Base-by-base conservation (phyloP, 371 early-diverging fungal species). In the Mucor lusitanicus region DNA sequence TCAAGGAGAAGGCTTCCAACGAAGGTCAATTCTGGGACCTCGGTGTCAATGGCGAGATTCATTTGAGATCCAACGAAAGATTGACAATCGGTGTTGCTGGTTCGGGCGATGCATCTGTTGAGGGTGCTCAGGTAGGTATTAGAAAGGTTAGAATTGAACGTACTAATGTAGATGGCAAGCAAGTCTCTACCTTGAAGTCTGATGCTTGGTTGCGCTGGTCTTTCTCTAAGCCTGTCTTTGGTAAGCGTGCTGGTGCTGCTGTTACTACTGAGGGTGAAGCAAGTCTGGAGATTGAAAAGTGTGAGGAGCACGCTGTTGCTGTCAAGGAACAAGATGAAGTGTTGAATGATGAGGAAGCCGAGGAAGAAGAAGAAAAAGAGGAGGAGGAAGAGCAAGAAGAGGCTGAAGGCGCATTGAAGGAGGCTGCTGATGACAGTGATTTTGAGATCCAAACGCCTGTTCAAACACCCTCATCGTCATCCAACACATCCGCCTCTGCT, bases 1-100 rank as follows among this genome's bases (percentile, higher is more conserved):
- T 80, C 28, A 66, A 75, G 3, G 70, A 70, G 7, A 62, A 59
- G 19, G 67, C 72, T 33, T 66, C 65, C 6, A 65, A 70, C 13
- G 80, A 78, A 37, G 71, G 74, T 21, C 83, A 82, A 65, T 78
- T 70, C 67, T 82, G 78, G 77, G 74, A 75, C 25, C 67, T 82
- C 54, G 71, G 74, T 46, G 75, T 61, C 0, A 62, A 83, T 28
- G 80, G 83, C 25, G 80, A 80, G 46, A 83, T 83, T 61, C 79
- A 80, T 44, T 67, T 69, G 30, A 72, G 68, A 64, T 73, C 71
- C 23, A 78, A 80, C 37, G 73, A 71, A 32, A 70, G 71, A 35
- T 62, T 83, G 61, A 59, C 71, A 32, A 67, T 80, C 59, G 74
- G 79, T 55, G 77, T 74, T 27, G 56, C 74, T 32, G 42, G 54